Conservation (phyloP, 768 basidiomycete species). For the Tremella yokohamensis region DNA sequence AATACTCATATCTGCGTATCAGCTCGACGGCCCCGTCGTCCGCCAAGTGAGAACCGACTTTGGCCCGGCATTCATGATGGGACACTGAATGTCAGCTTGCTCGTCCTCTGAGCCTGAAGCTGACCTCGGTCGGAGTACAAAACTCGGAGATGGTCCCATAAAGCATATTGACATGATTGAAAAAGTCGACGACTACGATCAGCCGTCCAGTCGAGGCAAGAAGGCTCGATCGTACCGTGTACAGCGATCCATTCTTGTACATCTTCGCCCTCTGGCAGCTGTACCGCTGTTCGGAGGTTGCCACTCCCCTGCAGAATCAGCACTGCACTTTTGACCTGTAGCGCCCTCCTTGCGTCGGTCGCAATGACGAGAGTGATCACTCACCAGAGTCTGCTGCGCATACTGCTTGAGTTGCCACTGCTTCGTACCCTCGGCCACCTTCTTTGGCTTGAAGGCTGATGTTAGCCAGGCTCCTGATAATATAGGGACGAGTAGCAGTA, state of each 20-base stretch:
- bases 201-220: slow-evolving; percentile 2
- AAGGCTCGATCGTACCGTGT: slow-evolving; percentile 63
- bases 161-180: slow-evolving; percentile 98
- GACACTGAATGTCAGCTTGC: slow-evolving; percentile 35
- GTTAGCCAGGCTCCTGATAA: background rate
- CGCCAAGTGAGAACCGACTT: slow-evolving; percentile 26
- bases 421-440: slow-evolving; percentile 91
- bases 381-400: slow-evolving; percentile 51
- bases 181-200: slow-evolving; percentile 87
- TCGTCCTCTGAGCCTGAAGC: slow-evolving; percentile 19
- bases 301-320: slow-evolving; percentile 71
- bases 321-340: too few relatives aligned
- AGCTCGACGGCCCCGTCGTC: slow-evolving; percentile 11
- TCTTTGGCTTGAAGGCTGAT: slow-evolving; percentile 83
- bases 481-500: slow-evolving; percentile 6
- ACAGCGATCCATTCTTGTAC: slow-evolving; percentile 99
- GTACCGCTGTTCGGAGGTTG: slow-evolving; percentile 85
- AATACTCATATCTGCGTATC: slow-evolving; percentile 45
- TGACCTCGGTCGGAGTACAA: slow-evolving; percentile 86
- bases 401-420: slow-evolving; percentile 96
- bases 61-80: slow-evolving; percentile 51
- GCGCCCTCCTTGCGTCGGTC: too few relatives aligned
- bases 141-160: slow-evolving; percentile 98
- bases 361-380: background rate
- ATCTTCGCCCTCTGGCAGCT: slow-evolving; percentile 95